These are phyloP conservation scores for Starmerella kuoi DNA, from an alignment of 805 yeast species.

Conservation along the genomic window DNA sequence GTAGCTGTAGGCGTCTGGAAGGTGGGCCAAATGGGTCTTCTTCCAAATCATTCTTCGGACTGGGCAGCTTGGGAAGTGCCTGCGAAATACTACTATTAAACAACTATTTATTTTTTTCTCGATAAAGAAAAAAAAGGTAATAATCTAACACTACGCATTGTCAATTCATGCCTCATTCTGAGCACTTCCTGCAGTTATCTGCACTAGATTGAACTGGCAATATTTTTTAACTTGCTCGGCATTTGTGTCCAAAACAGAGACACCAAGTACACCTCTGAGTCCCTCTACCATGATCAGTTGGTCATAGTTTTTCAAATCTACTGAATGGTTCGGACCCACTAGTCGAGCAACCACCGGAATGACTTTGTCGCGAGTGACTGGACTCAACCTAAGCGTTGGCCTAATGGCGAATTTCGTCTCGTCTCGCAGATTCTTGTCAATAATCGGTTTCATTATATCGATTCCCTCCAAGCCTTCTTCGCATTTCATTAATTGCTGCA, in stretches of 20 bases:
- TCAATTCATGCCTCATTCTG: background rate
- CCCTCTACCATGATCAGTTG: constrained; percentile 74
- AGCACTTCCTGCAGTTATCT: constrained; percentile 34
- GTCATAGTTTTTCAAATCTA: constrained; percentile 70
- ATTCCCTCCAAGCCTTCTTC: constrained; percentile 60
- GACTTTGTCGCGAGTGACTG: constrained; percentile 58
- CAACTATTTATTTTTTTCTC: background rate
- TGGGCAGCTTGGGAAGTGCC: constrained; percentile 79
- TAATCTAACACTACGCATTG: background rate
- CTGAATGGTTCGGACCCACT: constrained; percentile 62
- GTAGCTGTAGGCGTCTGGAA: constrained; percentile 76
- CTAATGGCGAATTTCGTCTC: constrained; percentile 62
- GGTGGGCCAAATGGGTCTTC: constrained; percentile 73
- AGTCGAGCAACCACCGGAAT: constrained; percentile 57
- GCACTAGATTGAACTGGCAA: constrained; percentile 69
- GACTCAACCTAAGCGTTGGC: constrained; percentile 60
- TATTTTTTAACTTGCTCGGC: constrained; percentile 41
- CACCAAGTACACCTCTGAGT: constrained; percentile 77
- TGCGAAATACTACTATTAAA: constrained; percentile 20
- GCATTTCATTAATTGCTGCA: constrained; percentile 49
- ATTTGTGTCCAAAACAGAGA: constrained; percentile 52
- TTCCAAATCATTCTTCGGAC: constrained; percentile 78
- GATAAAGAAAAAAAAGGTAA: background rate
- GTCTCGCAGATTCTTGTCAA: constrained; percentile 56
- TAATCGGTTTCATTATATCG: constrained; percentile 42